These are phyloP conservation scores for Candida khao-thaluensis DNA, from an alignment of 805 yeast genomes.

Conservation along the genomic window DNA sequence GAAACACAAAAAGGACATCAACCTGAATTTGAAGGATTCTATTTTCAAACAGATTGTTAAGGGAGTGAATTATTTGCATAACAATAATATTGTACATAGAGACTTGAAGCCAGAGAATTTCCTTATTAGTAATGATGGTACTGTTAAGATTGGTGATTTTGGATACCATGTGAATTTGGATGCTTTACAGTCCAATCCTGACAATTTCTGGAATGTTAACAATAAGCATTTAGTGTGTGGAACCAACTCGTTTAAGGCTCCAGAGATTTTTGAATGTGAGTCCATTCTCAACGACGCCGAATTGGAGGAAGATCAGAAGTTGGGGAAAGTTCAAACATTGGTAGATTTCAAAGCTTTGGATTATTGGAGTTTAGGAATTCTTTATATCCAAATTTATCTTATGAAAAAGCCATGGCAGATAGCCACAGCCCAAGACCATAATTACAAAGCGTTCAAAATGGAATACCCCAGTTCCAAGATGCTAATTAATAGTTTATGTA, in stretches of 20 bases:
- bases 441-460: constrained; percentile 21
- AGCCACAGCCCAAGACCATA: constrained; percentile 30
- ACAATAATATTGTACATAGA: constrained; percentile 44
- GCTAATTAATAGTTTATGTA: constrained; percentile 22
- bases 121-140: constrained; percentile 45
- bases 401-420: constrained; percentile 50
- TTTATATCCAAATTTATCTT: constrained; percentile 45
- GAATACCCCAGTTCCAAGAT: constrained; percentile 28
- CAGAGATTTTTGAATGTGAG: constrained; percentile 43
- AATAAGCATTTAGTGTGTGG: constrained; percentile 35
- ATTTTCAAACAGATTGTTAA: constrained; percentile 46
- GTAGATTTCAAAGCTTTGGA: constrained; percentile 28
- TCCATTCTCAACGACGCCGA: constrained; percentile 14
- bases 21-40: constrained; percentile 40
- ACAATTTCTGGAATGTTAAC: constrained; percentile 16
- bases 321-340: constrained; percentile 9
- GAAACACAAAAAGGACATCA: constrained; percentile 27
- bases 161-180: constrained; percentile 46
- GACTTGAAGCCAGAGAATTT: constrained; percentile 58
- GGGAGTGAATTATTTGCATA: constrained; percentile 47
- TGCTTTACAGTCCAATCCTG: constrained; percentile 7
- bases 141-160: constrained; percentile 48
- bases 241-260: constrained; percentile 54
- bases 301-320: constrained; percentile 7
- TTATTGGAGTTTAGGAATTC: constrained; percentile 52